Conservation (phyloP, 495 filamentous ascomycete genomes). For the Xylaria acuta region DNA sequence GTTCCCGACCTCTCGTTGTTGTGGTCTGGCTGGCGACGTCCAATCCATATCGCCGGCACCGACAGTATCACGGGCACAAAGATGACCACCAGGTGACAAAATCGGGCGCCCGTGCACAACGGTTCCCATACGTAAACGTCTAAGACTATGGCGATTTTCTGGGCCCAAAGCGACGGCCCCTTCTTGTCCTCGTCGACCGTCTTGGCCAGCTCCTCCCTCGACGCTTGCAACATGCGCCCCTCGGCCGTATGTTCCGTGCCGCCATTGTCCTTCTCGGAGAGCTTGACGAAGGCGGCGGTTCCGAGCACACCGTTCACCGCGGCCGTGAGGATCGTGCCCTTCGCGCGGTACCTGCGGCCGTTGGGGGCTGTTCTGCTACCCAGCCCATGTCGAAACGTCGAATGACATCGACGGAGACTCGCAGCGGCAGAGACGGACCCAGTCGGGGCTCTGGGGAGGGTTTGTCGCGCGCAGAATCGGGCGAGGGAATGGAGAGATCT, state of each 20-base stretch:
- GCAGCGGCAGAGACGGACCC: slow-evolving; percentile 10
- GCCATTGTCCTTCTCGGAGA: slow-evolving; percentile 69
- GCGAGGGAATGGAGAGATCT: slow-evolving; percentile 35
- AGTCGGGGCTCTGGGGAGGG: slow-evolving; percentile 25
- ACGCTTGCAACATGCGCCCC: slow-evolving; percentile 82
- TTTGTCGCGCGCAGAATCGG: slow-evolving; percentile 38
- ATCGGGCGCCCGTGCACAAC: slow-evolving; percentile 83
- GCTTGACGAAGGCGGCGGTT: slow-evolving; percentile 68
- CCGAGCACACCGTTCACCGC: slow-evolving; percentile 58
- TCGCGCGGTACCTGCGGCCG: slow-evolving; percentile 12
- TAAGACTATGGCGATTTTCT: slow-evolving; percentile 64
- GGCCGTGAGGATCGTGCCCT: slow-evolving; percentile 49
- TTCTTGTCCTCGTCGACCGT: slow-evolving; percentile 64
- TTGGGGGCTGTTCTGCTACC: slow-evolving; percentile 13
- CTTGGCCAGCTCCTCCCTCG: slow-evolving; percentile 75
- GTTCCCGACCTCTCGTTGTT: slow-evolving; percentile 78
- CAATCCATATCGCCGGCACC: slow-evolving; percentile 83
- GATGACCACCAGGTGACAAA: slow-evolving; percentile 82
- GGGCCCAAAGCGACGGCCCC: slow-evolving; percentile 59
- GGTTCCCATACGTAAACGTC: slow-evolving; percentile 84
- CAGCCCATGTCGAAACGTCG: slow-evolving; percentile 26
- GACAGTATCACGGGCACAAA: slow-evolving; percentile 88
- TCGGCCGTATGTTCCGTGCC: slow-evolving; percentile 73
- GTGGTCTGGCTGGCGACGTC: slow-evolving; percentile 60
- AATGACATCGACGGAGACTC: slow-evolving; percentile 31